Evolutionary conservation across 2,329 filamentous ascomycete species (phyloP), one percentile per base, ranked within the genome.

Genomic region (Graphium sp.): DNA sequence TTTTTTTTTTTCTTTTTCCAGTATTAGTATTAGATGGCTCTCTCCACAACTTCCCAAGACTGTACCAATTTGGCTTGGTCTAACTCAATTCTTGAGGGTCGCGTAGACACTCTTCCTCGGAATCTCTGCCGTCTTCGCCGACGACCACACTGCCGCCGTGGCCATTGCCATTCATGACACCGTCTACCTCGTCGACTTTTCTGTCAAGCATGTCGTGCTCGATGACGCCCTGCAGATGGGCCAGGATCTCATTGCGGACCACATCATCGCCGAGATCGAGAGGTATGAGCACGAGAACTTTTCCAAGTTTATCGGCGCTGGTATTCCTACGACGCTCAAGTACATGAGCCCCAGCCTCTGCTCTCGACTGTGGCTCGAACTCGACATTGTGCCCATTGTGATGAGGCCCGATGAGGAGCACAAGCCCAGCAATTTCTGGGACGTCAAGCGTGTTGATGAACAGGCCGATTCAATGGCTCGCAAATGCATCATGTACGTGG

Each of bases 401-500:
- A 59, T 83, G 35, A 55, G 52, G 7, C 56, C 58, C 5, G 57
- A 60, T 30, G 49, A 58, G 9, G 52, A 58, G 23, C 42, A 49
- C 35, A 53, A 55, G 39, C 48, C 47, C 26, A 50, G 45, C 39
- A 51, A 40, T 23, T 57, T 62, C 35, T 67, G 64, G 59, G 55
- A 62, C 25, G 47, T 53, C 19, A 69, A 71, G 43, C 54, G 61
- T n/a, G 62, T 84, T 5, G 81, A 85, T 40, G 81, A 89, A 45
- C 74, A 84, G 47, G 79, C 81, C 2, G 81, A 87, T 44, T 79
- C 75, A 1, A 78, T 85, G 66, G 75, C 74, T 2, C 63, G 81
- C 35, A 85, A 84, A 55, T 82, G 76, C 46, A 63, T 84, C 35
- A 66, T 74, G 74, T 78, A 50, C 49, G 65, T 52, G 16, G 4